phyloP scores from a whole-genome alignment of 495 filamentous ascomycete genomes.

The Penicillium roqueforti region DNA sequence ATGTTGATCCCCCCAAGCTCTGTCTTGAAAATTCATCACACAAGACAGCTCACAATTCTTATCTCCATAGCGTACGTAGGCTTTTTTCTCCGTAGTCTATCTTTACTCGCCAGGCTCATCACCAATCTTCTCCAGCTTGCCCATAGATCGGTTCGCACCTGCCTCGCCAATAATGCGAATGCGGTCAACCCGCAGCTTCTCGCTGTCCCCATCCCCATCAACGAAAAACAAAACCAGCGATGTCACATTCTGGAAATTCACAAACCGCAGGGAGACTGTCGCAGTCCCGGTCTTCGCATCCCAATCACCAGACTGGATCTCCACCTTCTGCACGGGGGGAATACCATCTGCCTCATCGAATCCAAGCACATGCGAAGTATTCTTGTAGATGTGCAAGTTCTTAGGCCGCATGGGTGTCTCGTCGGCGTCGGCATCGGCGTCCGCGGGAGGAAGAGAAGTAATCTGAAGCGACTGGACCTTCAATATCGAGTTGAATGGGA shows the following conservation, averaged over 20 bases:
- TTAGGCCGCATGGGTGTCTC: constrained; percentile 82
- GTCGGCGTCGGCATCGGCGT: constrained; percentile 57
- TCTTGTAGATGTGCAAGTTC: constrained; percentile 78
- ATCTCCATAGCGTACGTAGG: constrained; percentile 2
- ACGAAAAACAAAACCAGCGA: constrained; percentile 85
- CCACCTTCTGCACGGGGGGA: constrained; percentile 68
- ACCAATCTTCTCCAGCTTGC: constrained; percentile 92
- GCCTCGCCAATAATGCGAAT: constrained; percentile 83
- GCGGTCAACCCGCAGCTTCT: constrained; percentile 83
- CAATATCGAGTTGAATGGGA: constrained; percentile 82
- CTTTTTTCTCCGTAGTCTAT: constrained; percentile 8
- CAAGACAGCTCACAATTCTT: not conserved
- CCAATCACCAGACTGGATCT: constrained; percentile 74
- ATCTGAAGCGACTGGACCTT: constrained; percentile 90
- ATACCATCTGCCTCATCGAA: constrained; percentile 95
- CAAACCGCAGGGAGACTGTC: constrained; percentile 77
- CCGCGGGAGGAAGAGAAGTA: constrained; percentile 67
- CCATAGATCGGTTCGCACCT: constrained; percentile 89
- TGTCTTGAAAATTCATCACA: not conserved
- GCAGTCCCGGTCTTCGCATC: constrained; percentile 79
- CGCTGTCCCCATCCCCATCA: constrained; percentile 78
- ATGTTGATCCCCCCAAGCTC: not conserved
- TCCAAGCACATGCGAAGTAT: constrained; percentile 80
- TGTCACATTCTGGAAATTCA: constrained; percentile 93
- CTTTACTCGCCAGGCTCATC: constrained; percentile 64